Conservation (phyloP, 2,329 filamentous ascomycete genomes). For the Sordariomycetes sp. region DNA sequence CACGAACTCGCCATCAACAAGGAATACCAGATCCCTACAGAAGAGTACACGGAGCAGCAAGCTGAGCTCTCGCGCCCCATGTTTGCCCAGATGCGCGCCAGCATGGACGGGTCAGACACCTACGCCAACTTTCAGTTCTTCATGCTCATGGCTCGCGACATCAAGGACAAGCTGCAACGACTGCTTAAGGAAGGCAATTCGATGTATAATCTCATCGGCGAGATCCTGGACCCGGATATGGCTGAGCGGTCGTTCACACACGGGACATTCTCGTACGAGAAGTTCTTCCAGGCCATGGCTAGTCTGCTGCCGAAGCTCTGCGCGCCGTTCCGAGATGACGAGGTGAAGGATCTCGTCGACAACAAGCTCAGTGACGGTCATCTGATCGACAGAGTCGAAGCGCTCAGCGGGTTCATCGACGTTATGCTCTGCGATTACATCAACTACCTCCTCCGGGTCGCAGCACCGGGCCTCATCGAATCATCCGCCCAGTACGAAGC, state of each 20-base stretch:
- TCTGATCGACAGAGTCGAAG: conserved; percentile 68
- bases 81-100: conserved; percentile 51
- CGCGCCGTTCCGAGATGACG: conserved; percentile 69
- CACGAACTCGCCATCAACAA: conserved; percentile 75
- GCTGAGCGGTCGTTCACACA: conserved; percentile 59
- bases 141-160: conserved; percentile 59
- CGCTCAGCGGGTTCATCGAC: conserved; percentile 67
- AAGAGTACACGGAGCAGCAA: conserved; percentile 50
- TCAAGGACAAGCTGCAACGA: conserved; percentile 62
- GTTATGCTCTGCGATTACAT: conserved; percentile 72
- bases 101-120: conserved; percentile 55
- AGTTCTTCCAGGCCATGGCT: conserved; percentile 70
- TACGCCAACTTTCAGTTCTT: conserved; percentile 61
- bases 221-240: conserved; percentile 65
- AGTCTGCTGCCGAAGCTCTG: conserved; percentile 70
- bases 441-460: conserved; percentile 68
- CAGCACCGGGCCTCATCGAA: conserved; percentile 61
- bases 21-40: conserved; percentile 62
- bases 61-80: conserved; percentile 36
- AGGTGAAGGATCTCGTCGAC: conserved; percentile 60
- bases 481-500: conserved; percentile 66
- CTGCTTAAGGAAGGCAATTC: conserved; percentile 62
- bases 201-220: conserved; percentile 66
- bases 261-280: conserved; percentile 71
- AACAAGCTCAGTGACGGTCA: conserved; percentile 50